phyloP scores from a whole-genome alignment of 1,284 basidiomycete species.

The Melanopsichium pennsylvanicum region DNA sequence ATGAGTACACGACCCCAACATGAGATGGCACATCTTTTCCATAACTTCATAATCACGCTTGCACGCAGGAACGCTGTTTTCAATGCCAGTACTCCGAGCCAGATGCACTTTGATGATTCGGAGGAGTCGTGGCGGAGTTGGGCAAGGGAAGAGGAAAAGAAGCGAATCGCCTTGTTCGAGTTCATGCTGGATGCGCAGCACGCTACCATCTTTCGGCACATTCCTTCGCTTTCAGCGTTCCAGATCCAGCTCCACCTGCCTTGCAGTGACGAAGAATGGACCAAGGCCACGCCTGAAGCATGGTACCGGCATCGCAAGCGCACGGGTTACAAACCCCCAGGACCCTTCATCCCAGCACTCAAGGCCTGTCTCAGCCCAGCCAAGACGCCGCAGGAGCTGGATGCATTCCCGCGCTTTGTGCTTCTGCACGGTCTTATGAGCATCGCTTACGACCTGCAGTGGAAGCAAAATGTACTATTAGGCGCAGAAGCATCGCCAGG shows the following conservation, averaged over 20 bases:
- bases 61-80: slow-evolving; percentile 56
- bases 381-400: slow-evolving; percentile 45
- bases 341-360: slow-evolving; percentile 46
- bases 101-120: slow-evolving; percentile 28
- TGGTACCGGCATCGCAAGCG: slow-evolving; percentile 42
- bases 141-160: slow-evolving; percentile 56
- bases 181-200: slow-evolving; percentile 56
- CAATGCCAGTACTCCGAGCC: slow-evolving; percentile 27
- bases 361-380: slow-evolving; percentile 48
- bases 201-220: slow-evolving; percentile 53
- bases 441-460: slow-evolving; percentile 53
- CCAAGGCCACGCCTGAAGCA: slow-evolving; percentile 38
- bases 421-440: slow-evolving; percentile 56
- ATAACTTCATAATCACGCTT: slow-evolving; percentile 54
- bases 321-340: slow-evolving; percentile 38
- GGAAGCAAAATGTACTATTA: slow-evolving; percentile 52
- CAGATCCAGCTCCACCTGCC: slow-evolving; percentile 52
- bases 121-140: slow-evolving; percentile 52
- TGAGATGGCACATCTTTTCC: slow-evolving; percentile 58
- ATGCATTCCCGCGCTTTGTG: slow-evolving; percentile 48
- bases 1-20: slow-evolving; percentile 55
- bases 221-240: slow-evolving; percentile 49
- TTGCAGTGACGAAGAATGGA: slow-evolving; percentile 50
- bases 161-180: slow-evolving; percentile 47
- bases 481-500: slow-evolving; percentile 42